Base-by-base conservation (phyloP, 371 early-diverging fungal species). In the Rhizopus arrhizus region DNA sequence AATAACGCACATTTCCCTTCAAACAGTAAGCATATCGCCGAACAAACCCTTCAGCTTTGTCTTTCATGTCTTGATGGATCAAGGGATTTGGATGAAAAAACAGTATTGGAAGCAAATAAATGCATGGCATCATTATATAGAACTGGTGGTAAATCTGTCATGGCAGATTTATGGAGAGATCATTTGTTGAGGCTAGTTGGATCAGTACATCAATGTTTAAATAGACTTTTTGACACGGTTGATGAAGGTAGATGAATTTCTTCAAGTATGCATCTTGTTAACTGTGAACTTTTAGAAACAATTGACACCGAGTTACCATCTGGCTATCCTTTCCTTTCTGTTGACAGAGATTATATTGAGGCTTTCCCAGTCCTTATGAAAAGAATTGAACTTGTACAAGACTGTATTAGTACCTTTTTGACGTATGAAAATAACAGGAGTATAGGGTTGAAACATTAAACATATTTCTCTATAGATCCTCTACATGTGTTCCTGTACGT, bases 1-100 rank as follows among this genome's bases (percentile, higher is more conserved):
- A 81, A 84, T 5, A 75, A 77, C 28, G 72, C 70, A 29, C 49
- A 63, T 8, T 87, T 85, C 62, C 87, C 87, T n/a, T 70, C 82
- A 0, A 78, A 78, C 5, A 81, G 84, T 33, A 77, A 82, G 48
- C 77, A 82, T 43, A 66, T 81, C 22, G 68, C 74, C 11, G 84
- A 84, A 52, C 78, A 75, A 31, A 66, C 71, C 3, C 74, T 74
- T 64, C 81, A 80, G 7, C 43, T 85, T 8, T 87, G 85, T 56
- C 64, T 84, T 6, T 70, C 77, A 22, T 76, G 78, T 35, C 61
- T 84, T 64, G 81, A 83, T 67, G 82, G 79, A 11, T 69, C 71
- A 6, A 61, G 56, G 31, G 77, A 79, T 32, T 16, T 68, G 9
- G 61, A 73, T 31, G 58, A 70, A 8, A 56, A 62, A 36, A 56